Evolutionary conservation across 352 stramenopile genomes (phyloP).

Genomic region (Globisporangium heterothallicum): DNA sequence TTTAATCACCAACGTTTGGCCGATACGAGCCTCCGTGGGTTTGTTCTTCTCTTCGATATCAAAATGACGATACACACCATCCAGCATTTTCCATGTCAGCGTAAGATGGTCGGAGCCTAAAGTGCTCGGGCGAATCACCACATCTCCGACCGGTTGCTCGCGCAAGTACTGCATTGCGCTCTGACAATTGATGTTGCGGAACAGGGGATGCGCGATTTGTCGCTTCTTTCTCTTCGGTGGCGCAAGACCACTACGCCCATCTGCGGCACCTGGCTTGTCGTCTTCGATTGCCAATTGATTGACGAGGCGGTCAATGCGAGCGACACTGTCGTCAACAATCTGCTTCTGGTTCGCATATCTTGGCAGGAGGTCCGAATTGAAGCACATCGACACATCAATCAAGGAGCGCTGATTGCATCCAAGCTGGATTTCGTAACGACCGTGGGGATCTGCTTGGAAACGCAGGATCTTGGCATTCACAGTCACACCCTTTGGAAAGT

Average conservation of each 20-base stretch:
- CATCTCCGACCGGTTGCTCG: conserved; percentile 71
- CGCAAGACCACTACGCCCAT: conserved; percentile 16
- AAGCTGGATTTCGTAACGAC: conserved; percentile 69
- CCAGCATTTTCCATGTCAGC: conserved; percentile 86
- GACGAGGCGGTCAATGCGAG: conserved; percentile 67
- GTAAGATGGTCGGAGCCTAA: conserved; percentile 81
- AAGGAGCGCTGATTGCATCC: conserved; percentile 73
- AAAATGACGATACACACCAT: conserved; percentile 84
- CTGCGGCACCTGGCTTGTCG: conserved; percentile 45
- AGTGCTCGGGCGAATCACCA: conserved; percentile 83
- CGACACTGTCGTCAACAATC: conserved; percentile 62
- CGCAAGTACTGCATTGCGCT: conserved; percentile 77
- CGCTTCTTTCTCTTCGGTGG: conserved; percentile 79
- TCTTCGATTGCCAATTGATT: conserved; percentile 72
- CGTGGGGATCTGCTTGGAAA: conserved; percentile 67
- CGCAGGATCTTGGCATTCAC: conserved; percentile 81
- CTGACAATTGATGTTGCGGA: conserved; percentile 86
- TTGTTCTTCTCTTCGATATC: conserved; percentile 88
- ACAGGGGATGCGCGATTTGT: conserved; percentile 80
- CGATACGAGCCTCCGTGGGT: conserved; percentile 75
- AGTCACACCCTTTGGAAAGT: conserved; percentile 80
- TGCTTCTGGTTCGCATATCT: conserved; percentile 46
- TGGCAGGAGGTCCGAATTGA: conserved; percentile 53
- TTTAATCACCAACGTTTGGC: conserved; percentile 81
- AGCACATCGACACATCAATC: conserved; percentile 68